Evolutionary conservation across 495 filamentous ascomycete species (phyloP).

Genomic region (Penicillium argentinense): DNA sequence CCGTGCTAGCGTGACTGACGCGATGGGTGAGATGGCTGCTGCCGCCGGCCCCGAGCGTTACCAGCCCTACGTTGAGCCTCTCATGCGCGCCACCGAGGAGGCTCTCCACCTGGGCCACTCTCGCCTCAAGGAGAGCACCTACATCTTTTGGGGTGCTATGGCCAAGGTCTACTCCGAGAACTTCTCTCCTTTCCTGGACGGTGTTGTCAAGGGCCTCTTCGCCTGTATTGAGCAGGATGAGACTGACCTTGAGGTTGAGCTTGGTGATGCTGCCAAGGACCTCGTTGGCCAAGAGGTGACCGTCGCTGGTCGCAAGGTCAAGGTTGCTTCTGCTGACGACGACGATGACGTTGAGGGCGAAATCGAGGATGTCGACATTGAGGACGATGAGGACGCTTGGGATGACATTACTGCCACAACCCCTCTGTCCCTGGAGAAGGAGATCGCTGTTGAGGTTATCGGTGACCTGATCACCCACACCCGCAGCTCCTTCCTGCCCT

Average conservation of each 20-base stretch:
- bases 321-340: constrained; percentile 62
- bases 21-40: constrained; percentile 86
- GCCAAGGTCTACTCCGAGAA: constrained; percentile 92
- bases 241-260: constrained; percentile 75
- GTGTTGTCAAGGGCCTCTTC: constrained; percentile 81
- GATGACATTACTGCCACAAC: constrained; percentile 80
- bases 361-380: constrained; percentile 64
- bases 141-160: constrained; percentile 92
- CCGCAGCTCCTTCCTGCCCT: constrained; percentile 73
- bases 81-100: constrained; percentile 91
- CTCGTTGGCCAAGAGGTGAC: constrained; percentile 75
- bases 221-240: constrained; percentile 88
- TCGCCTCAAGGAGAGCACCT: constrained; percentile 89
- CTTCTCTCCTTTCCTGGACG: constrained; percentile 81
- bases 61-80: constrained; percentile 81
- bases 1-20: constrained; percentile 82
- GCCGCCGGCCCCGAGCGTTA: constrained; percentile 87
- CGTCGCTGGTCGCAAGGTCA: constrained; percentile 79
- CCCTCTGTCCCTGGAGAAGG: constrained; percentile 90
- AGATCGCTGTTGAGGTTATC: constrained; percentile 92
- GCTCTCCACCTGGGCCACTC: constrained; percentile 87
- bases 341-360: constrained; percentile 57
- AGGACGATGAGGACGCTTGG: constrained; percentile 79
- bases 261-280: constrained; percentile 75
- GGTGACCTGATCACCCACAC: constrained; percentile 89